Conservation (phyloP, 805 yeast genomes). For the Pichia ethanolica region DNA sequence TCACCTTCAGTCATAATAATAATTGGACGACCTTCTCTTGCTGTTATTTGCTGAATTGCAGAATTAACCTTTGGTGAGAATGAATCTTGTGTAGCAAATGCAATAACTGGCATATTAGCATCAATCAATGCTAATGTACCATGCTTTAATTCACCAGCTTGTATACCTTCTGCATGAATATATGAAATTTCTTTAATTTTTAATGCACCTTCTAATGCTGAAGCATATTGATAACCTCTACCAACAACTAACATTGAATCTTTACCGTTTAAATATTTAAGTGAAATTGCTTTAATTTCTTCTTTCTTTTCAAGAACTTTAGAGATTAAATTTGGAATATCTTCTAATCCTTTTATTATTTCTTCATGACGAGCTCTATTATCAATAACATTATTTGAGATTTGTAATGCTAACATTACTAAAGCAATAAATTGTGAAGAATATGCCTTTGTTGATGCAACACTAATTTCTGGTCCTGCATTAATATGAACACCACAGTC, state of each 20-base stretch:
- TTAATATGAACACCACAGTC: conserved; percentile 99
- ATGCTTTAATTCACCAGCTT: conserved; percentile 98
- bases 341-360: conserved; percentile 77
- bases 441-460: conserved; percentile 97
- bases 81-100: conserved; percentile 93
- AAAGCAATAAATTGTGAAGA: conserved; percentile 96
- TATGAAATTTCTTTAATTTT: conserved; percentile 97
- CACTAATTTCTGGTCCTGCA: conserved; percentile 99
- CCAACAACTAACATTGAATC: conserved; percentile 87
- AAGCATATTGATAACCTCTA: conserved; percentile 95
- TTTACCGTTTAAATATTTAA: conserved; percentile 63
- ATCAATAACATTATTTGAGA: conserved; percentile 86
- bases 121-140: conserved; percentile 97
- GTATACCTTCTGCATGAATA: conserved; percentile 98
- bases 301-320: conserved; percentile 68
- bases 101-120: conserved; percentile 87
- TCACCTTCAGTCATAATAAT: conserved; percentile 83
- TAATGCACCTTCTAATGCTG: conserved; percentile 97
- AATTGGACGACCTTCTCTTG: conserved; percentile 96
- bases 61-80: conserved; percentile 93
- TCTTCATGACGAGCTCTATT: conserved; percentile 67
- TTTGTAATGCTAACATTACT: conserved; percentile 93
- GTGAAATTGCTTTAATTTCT: conserved; percentile 68
- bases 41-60: conserved; percentile 93
- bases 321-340: conserved; percentile 80